Evolutionary conservation across 225 moss, liverwort and hornwort genomes (phyloP).

Genomic region (Neckera pumila): DNA sequence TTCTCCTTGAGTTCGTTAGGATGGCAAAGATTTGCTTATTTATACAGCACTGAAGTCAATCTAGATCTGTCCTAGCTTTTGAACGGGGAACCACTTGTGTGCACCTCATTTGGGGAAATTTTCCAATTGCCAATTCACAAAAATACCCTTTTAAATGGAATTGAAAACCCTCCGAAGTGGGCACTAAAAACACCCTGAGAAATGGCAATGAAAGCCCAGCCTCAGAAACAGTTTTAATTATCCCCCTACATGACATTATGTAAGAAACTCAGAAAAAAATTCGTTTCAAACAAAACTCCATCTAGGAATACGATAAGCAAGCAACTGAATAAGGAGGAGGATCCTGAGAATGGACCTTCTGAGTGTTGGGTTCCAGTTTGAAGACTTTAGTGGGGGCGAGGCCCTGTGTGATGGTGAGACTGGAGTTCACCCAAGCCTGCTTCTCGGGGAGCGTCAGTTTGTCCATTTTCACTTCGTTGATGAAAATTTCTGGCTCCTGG

Average conservation of each 20-base stretch:
- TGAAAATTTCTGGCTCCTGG: constrained; percentile 60
- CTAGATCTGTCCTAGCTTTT: too few species aligned
- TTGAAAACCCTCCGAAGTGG: background rate
- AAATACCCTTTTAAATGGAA: background rate
- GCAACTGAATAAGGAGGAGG: background rate
- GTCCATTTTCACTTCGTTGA: constrained; percentile 55
- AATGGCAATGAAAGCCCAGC: background rate
- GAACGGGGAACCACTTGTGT: too few species aligned
- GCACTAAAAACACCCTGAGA: background rate
- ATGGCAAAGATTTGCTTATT: background rate
- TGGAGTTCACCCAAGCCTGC: constrained; percentile 61
- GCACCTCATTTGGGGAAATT: too few species aligned
- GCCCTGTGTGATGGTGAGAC: background rate
- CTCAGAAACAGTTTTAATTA: background rate
- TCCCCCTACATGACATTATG: too few species aligned
- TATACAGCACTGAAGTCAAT: too few species aligned
- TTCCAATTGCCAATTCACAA: background rate
- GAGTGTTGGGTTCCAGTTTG: constrained; percentile 40
- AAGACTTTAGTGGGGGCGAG: constrained; percentile 51
- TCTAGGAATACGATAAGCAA: background rate
- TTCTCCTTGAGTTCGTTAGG: background rate
- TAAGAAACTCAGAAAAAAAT: background rate
- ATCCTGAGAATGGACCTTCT: constrained; percentile 20
- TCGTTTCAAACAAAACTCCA: background rate
- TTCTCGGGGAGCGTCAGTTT: constrained; percentile 42